Evolutionary conservation across 2,329 filamentous ascomycete species (phyloP).

Genomic region (Scytalidium sp.): DNA sequence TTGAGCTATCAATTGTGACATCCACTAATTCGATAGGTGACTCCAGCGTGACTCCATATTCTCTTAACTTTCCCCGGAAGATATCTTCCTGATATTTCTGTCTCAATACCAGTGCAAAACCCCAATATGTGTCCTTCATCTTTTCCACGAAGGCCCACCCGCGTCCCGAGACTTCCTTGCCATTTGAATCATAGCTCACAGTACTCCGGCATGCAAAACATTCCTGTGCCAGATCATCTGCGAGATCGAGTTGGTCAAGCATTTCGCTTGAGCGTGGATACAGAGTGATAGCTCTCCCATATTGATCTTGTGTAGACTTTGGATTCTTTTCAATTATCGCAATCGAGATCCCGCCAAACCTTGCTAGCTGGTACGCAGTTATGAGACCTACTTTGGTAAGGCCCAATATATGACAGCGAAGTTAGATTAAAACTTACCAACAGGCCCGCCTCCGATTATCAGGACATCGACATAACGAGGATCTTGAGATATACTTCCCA

Average conservation of each 20-base stretch:
- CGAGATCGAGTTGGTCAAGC: constrained; percentile 48
- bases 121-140: constrained; percentile 48
- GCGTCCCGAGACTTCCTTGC: constrained; percentile 40
- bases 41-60: constrained; percentile 16
- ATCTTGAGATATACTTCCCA: constrained; percentile 16
- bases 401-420: constrained; percentile 10
- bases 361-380: constrained; percentile 43
- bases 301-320: constrained; percentile 47
- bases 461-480: constrained; percentile 30
- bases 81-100: constrained; percentile 55
- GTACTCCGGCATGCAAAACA: constrained; percentile 50
- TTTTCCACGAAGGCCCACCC: constrained; percentile 52
- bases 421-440: constrained; percentile 26
- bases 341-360: constrained; percentile 34
- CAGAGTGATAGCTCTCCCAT: constrained; percentile 51
- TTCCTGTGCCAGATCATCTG: constrained; percentile 46
- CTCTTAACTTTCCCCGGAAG: constrained; percentile 39
- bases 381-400: constrained; percentile 25
- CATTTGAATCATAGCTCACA: constrained; percentile 43
- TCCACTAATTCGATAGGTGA: constrained; percentile 14
- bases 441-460: constrained; percentile 42
- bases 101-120: constrained; percentile 50
- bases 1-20: constrained; percentile 15
- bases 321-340: constrained; percentile 46
- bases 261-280: constrained; percentile 49